Evolutionary conservation across 768 basidiomycete genomes (phyloP), one percentile per base, ranked within the genome.

Genomic region (Goffeauzyma gilvescens): DNA sequence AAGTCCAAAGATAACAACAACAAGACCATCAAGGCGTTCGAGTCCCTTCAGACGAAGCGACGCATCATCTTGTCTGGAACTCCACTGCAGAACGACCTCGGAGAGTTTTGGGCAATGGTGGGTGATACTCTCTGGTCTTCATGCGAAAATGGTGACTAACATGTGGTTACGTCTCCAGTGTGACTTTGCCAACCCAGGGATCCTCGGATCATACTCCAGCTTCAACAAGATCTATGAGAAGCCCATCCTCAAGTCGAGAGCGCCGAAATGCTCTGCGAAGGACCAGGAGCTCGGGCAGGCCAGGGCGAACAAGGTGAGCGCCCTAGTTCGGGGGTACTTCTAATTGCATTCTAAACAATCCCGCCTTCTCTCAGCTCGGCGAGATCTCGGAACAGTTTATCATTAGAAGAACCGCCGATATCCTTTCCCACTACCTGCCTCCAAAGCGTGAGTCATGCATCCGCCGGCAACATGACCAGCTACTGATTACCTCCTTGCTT

Each of bases 21-120:
- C 54, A 90, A 95, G 66, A 90, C 86, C 0, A 79, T 79, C 2
- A 71, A 73, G 36, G 81, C 87, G 73, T 83, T 98, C 55, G 76
- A 78, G 39, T 70, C 72, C 4, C 66, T 98, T 22, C 71, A 71
- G 36, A 85, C 84, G 2, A 72, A 71, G 9, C 70, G 83, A 18
- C 68, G 90, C 27, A 71, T 95, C 48, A 58, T 98, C 27, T 69
- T 98, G 3, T 87, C 87, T 0, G 93, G 93, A 24, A 98, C 93
- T 1, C 93, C 93, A 0, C 82, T 98, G 31, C 93, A 96, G 60
- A 98, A 98, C 63, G 85, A 95, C 60, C 65, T 98, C 22, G 69
- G 79, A 49, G 93, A 98, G 62, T 90, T 90, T 57, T 90, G 93
- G 63, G 74, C 86, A 4, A 96, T 96, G 90, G 87, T 86, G 50